Evolutionary conservation across 1,284 basidiomycete species (phyloP), one percentile per base, ranked within the genome.

Genomic region (Cutaneotrichosporon sp.): DNA sequence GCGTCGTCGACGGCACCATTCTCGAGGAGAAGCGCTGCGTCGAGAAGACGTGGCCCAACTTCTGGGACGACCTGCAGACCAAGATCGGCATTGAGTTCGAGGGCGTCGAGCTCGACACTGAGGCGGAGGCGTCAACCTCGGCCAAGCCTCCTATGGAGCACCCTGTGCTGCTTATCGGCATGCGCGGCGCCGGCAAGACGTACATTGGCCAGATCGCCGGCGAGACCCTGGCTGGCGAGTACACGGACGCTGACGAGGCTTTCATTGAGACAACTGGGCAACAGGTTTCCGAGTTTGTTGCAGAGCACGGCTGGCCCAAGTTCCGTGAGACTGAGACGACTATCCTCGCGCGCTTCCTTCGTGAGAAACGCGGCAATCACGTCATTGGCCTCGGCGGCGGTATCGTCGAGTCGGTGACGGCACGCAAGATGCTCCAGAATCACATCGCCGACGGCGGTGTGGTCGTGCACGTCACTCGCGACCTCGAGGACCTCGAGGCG

Each of bases 1-100:
- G 88, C 9, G 85, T 91, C 2, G 83, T 94, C 32, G 82, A 85
- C 40, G 88, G 87, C 32, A 92, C 91, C 1, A 83, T 93, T 65
- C 84, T 99, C 46, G 93, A 97, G 76, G 96, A 99, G 83, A 97
- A 97, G 82, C 85, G 96, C 61, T 98, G 96, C 74, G 96, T 99
- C 26, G 96, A 97, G 81, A 99, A 99, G 86, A 99, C 97, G 0
- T 99, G 96, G 96, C 96, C 97, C 2, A 94, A 95, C 77, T 99
- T 95, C 91, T 99, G 96, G 94, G 97, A 99, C 76, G 97, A 98
- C 79, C 84, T 99, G 26, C 87, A 92, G 76, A 92, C 91, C 82
- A 72, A 95, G 91, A 92, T 98, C 63, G 94, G 94, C n/a, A 85
- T 98, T 64, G 84, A 86, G 61, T 90, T 95, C 36, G 86, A 90